phyloP scores from a whole-genome alignment of 768 basidiomycete species.

The Serendipita vermifera region DNA sequence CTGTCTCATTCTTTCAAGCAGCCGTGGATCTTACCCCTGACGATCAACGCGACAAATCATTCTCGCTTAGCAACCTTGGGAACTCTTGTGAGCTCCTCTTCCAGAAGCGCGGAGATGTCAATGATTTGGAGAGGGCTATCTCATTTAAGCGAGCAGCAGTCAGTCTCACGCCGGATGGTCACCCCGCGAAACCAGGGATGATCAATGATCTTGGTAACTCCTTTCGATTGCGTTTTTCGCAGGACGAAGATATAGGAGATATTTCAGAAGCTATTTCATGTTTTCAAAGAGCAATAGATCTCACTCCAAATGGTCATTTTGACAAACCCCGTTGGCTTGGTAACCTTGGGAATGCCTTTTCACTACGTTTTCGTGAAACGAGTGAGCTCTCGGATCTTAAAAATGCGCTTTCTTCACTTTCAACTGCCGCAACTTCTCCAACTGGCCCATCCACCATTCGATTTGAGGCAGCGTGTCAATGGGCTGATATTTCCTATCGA shows the following conservation, averaged over 20 bases:
- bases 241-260: slow-evolving; percentile 10
- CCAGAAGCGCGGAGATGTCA: slow-evolving; percentile 11
- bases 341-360: slow-evolving; percentile 12
- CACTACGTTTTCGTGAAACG: slow-evolving; percentile 12
- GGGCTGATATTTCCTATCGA: too few relatives aligned
- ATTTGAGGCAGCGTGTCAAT: too few relatives aligned
- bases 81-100: slow-evolving; percentile 9
- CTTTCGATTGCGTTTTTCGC: slow-evolving; percentile 11
- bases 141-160: background rate
- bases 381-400: too few relatives aligned
- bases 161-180: slow-evolving; percentile 11
- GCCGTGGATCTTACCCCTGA: slow-evolving; percentile 13
- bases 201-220: slow-evolving; percentile 13
- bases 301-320: slow-evolving; percentile 11
- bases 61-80: slow-evolving; percentile 12
- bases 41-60: slow-evolving; percentile 10
- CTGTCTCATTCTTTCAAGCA: background rate
- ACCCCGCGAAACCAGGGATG: slow-evolving; percentile 8
- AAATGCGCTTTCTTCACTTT: too few relatives aligned
- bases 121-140: slow-evolving; percentile 13
- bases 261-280: slow-evolving; percentile 9
- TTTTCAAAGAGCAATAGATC: slow-evolving; percentile 7
- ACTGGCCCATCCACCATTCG: too few relatives aligned
- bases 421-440: too few relatives aligned
- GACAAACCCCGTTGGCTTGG: slow-evolving; percentile 4